Evolutionary conservation across 2,329 filamentous ascomycete genomes (phyloP), one percentile per base, ranked within the genome.

Genomic region (Chrysosporium queenslandicum): DNA sequence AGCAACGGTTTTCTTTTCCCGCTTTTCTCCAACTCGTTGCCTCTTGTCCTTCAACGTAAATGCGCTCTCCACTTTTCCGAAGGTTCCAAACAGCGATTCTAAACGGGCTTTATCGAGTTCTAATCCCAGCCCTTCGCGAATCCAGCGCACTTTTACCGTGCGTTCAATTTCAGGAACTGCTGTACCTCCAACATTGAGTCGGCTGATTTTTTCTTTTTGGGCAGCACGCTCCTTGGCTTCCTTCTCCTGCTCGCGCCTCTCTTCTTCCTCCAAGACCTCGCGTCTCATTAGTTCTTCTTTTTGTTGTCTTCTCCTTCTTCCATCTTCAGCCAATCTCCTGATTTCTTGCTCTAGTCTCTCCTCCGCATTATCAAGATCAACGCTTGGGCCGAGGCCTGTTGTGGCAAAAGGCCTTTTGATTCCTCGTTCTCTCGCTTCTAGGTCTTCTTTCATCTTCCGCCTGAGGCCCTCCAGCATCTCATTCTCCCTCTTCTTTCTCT

Each of bases 371-470:
- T 74, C 46, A 14, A 53, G 64, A 56, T 71, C 56, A 63, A 74
- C 63, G 73, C 76, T 65, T 1, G 56, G 60, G 30, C 46, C 50
- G 21, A 54, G 53, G 29, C 57, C 58, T 18, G 57, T 55, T 8
- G 56, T 41, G 12, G 56, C 77, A 69, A 77, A 77, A 55, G 80
- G 72, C 40, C 79, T 71, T 63, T 80, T 82, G 48, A 81, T 74
- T 2, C 82, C 82, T 27, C 74, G 73, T 30, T 95, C 91, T 18
- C 86, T 75, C 23, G 80, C 78, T 70, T 95, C 89, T 47, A 97
- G 72, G 63, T 96, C 89, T 63, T 94, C 88, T 58, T 87, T 86
- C 78, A 94, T 86, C 59, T 81, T 78, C 64, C 86, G 75, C 60
- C 85, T 76, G 67, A 83, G 79, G 45, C 81, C 81, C 60, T 87